These are phyloP conservation scores for Talaromyces albobiverticillius DNA, from an alignment of 2,329 filamentous ascomycete species.

Conservation along the genomic window DNA sequence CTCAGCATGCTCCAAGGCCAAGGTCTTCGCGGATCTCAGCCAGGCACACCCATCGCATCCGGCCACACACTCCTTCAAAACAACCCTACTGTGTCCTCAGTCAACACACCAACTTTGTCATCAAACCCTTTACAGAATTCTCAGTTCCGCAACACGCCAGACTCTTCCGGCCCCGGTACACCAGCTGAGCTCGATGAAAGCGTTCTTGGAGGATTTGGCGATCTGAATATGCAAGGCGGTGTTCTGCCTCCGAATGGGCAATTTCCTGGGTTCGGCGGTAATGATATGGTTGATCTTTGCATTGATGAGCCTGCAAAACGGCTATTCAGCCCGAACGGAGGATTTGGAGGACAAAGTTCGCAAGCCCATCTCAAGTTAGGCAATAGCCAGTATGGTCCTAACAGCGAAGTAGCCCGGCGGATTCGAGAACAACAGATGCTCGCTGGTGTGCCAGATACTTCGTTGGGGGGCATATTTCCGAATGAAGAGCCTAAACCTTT, in stretches of 20 bases:
- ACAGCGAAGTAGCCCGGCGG: constrained; percentile 69
- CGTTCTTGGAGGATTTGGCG: constrained; percentile 61
- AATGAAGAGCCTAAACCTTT: constrained; percentile 96
- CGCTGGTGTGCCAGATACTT: constrained; percentile 52
- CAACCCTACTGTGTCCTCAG: constrained; percentile 94
- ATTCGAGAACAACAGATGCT: constrained; percentile 64
- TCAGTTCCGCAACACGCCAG: constrained; percentile 55
- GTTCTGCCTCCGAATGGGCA: constrained; percentile 43
- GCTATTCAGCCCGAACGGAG: constrained; percentile 80
- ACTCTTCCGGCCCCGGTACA: constrained; percentile 67
- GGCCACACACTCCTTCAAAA: constrained; percentile 72
- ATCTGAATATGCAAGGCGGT: constrained; percentile 55
- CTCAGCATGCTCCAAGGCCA: constrained; percentile 73
- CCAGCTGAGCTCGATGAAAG: constrained; percentile 74
- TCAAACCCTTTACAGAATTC: constrained; percentile 66
- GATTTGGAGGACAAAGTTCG: constrained; percentile 58
- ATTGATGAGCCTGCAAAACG: constrained; percentile 96
- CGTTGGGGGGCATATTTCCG: constrained; percentile 43
- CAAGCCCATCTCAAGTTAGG: constrained; percentile 73
- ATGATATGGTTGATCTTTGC: constrained; percentile 57
- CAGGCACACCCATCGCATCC: constrained; percentile 75
- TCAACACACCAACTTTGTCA: constrained; percentile 89
- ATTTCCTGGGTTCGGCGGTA: constrained; percentile 44
- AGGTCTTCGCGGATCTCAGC: constrained; percentile 79
- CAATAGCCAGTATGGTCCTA: constrained; percentile 70